These are phyloP conservation scores for Rhodotorula babjevae DNA, from an alignment of 768 basidiomycete species.

Conservation along the genomic window DNA sequence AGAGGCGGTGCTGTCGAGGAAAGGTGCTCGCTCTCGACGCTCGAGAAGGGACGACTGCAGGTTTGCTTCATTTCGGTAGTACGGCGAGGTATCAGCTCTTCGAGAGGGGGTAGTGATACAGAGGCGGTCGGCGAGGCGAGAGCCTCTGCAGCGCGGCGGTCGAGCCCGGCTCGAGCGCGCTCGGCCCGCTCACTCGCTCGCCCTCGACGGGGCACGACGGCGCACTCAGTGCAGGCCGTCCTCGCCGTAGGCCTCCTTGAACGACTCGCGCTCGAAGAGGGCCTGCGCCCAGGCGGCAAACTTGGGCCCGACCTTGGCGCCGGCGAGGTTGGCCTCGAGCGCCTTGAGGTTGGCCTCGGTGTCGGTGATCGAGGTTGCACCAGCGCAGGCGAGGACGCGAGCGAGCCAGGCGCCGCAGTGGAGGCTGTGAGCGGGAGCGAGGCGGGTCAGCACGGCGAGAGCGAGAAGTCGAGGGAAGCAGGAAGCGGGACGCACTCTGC, in stretches of 20 bases:
- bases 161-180: too few species aligned
- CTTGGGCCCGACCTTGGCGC: constrained; percentile 19
- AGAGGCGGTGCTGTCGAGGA: too few species aligned
- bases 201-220: too few species aligned
- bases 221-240: constrained; percentile 22
- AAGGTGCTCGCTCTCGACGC: too few species aligned
- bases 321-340: constrained; percentile 20
- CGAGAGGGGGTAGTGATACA: not conserved
- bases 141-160: too few species aligned
- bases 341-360: not conserved
- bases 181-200: too few species aligned
- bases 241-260: constrained; percentile 28
- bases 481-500: constrained; percentile 27
- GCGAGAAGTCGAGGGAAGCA: too few species aligned
- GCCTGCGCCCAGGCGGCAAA: constrained; percentile 7
- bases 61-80: not conserved
- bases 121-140: not conserved
- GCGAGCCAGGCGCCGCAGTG: constrained; percentile 37
- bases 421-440: constrained; percentile 3
- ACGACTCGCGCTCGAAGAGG: constrained; percentile 25
- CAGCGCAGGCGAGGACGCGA: constrained; percentile 26
- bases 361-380: constrained; percentile 19
- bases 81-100: not conserved
- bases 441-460: not conserved
- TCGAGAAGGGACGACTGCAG: not conserved